These are phyloP conservation scores for Pseudocercospora crystallina DNA, from an alignment of 2,329 filamentous ascomycete genomes.

Conservation along the genomic window DNA sequence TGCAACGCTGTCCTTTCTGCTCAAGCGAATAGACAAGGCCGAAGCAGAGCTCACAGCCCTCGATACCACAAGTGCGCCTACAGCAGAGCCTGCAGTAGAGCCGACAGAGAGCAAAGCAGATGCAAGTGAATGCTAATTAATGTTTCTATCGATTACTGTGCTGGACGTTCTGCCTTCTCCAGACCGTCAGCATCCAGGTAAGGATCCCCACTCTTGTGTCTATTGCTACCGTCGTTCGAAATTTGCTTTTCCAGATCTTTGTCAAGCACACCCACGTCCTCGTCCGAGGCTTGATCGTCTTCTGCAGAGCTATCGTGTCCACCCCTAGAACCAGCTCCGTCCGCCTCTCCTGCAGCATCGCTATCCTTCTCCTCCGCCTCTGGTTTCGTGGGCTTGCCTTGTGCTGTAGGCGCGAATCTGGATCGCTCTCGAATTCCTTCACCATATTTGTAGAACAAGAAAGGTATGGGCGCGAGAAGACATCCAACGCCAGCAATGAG, in stretches of 20 bases:
- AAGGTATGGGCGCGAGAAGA: slow-evolving; percentile 36
- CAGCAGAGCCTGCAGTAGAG: no score
- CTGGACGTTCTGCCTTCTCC: slow-evolving; percentile 16
- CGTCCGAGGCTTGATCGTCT: slow-evolving; percentile 7
- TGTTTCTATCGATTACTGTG: no score
- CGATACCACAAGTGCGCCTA: no score
- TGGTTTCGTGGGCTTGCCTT: background rate
- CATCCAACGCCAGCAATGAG: slow-evolving; percentile 47
- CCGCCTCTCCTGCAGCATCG: background rate
- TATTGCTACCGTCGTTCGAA: background rate
- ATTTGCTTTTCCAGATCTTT: slow-evolving; percentile 5
- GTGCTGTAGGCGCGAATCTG: slow-evolving; percentile 19
- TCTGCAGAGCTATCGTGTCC: slow-evolving; percentile 1
- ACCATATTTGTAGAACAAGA: slow-evolving; percentile 25
- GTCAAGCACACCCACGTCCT: slow-evolving; percentile 4
- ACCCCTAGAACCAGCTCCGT: no score
- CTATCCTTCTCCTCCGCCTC: background rate
- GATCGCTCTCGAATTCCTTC: slow-evolving; percentile 13
- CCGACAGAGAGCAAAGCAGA: no score
- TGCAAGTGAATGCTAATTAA: no score
- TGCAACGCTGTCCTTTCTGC: slow-evolving; percentile 52
- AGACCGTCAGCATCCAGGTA: slow-evolving; percentile 20
- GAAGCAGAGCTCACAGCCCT: slow-evolving; percentile 36
- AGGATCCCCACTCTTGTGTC: slow-evolving; percentile 8
- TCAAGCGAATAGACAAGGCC: slow-evolving; percentile 54